Conservation (phyloP, 2,329 filamentous ascomycete species). For the Epichloe sylvatica region DNA sequence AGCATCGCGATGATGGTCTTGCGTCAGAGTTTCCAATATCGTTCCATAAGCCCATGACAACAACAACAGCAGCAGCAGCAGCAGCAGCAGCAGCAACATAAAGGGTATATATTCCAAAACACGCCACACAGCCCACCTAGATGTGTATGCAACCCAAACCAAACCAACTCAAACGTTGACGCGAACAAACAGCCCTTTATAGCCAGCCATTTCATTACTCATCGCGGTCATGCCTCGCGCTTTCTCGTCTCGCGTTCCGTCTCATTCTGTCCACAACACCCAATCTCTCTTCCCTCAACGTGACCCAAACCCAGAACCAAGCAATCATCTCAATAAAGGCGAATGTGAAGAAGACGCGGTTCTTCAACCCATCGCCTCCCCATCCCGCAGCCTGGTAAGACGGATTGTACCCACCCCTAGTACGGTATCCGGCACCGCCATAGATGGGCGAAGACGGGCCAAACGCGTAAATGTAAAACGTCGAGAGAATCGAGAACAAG, state of each 20-base stretch:
- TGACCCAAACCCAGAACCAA: slow-evolving; percentile 79
- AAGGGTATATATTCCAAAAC: neutral
- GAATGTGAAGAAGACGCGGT: slow-evolving; percentile 72
- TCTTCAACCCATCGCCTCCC: slow-evolving; percentile 60
- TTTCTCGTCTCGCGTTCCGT: slow-evolving; percentile 8
- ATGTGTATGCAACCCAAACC: neutral
- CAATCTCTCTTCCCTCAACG: slow-evolving; percentile 50
- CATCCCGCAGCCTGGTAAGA: slow-evolving; percentile 25
- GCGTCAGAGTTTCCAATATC: no score
- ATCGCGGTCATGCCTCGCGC: slow-evolving; percentile 6
- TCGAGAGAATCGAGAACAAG: slow-evolving; percentile 44
- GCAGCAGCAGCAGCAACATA: no score
- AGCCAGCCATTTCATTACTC: neutral
- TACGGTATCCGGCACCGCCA: slow-evolving; percentile 12
- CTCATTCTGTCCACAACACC: slow-evolving; percentile 26
- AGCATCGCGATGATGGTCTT: no score
- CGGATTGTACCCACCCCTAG: slow-evolving; percentile 15
- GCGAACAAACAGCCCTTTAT: neutral
- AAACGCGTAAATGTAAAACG: slow-evolving; percentile 53
- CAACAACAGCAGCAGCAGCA: neutral
- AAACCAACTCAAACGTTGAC: neutral
- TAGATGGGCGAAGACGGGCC: slow-evolving; percentile 36
- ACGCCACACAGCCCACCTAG: neutral
- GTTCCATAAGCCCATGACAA: no score
- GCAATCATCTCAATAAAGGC: slow-evolving; percentile 68